Evolutionary conservation across 2,329 filamentous ascomycete species (phyloP).

Genomic region (Huntiella omanensis): DNA sequence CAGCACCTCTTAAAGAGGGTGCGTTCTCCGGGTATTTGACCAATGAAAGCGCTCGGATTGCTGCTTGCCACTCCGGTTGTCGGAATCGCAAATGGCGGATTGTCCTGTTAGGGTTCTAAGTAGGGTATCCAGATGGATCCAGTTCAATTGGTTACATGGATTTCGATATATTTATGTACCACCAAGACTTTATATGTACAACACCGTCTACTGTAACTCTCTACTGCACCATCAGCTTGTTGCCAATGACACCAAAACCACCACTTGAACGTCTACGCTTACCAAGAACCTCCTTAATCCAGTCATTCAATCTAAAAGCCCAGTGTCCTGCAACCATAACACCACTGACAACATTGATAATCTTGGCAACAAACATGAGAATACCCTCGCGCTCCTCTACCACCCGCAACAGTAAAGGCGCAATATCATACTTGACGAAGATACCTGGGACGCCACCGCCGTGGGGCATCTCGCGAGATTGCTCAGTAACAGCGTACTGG

Average conservation of each 20-base stretch:
- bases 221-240: constrained; percentile 19
- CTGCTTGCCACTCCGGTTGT: constrained; percentile 8
- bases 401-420: constrained; percentile 76
- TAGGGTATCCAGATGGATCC: background rate
- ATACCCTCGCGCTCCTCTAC: constrained; percentile 64
- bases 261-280: constrained; percentile 24
- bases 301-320: constrained; percentile 72
- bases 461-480: constrained; percentile 53
- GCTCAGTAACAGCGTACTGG: constrained; percentile 92
- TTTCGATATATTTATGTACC: background rate
- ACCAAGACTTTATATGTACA: background rate
- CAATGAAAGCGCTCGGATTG: constrained; percentile 7
- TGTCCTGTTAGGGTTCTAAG: background rate
- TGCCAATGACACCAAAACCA: constrained; percentile 31
- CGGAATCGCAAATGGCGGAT: background rate
- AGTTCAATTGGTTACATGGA: background rate
- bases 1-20: too few species aligned
- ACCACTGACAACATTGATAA: constrained; percentile 81
- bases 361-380: constrained; percentile 54
- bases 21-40: background rate
- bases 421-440: constrained; percentile 98
- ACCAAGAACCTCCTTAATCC: constrained; percentile 40
- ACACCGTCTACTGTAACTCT: background rate
- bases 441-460: constrained; percentile 57
- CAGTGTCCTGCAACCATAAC: constrained; percentile 88